A percentile compares a stretch with the other conserved stretches of the same genome.
phyloP scores from a whole-genome alignment of 257 asterid genomes.

The Scutellaria minor region DNA sequence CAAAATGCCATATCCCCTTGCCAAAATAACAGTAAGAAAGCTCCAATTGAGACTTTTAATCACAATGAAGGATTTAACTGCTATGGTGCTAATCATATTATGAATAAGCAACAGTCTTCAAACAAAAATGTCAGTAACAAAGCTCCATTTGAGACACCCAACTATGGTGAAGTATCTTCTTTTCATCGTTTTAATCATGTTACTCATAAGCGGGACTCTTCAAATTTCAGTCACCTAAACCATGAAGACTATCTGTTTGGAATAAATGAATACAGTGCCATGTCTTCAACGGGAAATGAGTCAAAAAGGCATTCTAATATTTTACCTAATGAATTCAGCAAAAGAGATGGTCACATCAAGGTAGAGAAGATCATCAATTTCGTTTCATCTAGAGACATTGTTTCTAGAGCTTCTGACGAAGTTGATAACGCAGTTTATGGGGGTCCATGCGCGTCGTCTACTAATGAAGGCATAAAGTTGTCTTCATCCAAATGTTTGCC shows the following conservation, averaged over 20 bases:
- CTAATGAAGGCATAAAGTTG: conserved; percentile 36
- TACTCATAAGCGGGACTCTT: conserved; percentile 29
- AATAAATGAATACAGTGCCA: conserved; percentile 24
- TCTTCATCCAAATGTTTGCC: conserved; percentile 37
- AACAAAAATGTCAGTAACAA: conserved; percentile 31
- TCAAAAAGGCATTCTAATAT: conserved; percentile 28
- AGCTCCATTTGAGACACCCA: conserved; percentile 29
- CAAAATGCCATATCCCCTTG: conserved; percentile 39
- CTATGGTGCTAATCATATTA: conserved; percentile 36
- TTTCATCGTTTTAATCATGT: conserved; percentile 20
- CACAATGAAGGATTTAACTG: conserved; percentile 40
- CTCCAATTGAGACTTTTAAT: conserved; percentile 36
- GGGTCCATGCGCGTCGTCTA: conserved; percentile 32
- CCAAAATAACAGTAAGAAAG: conserved; percentile 43
- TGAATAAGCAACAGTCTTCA: conserved; percentile 40
- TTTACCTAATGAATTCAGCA: conserved; percentile 22
- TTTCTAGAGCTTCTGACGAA: conserved; percentile 41
- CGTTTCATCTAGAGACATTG: conserved; percentile 31
- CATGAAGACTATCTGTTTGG: conserved; percentile 41
- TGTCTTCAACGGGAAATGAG: conserved; percentile 20
- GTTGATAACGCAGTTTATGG: conserved; percentile 35
- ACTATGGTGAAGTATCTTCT: conserved; percentile 22
- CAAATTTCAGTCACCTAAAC: conserved; percentile 31
- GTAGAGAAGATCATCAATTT: conserved; percentile 32
- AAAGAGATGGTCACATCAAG: conserved; percentile 31